A percentile compares a stretch with the other conserved stretches of the same genome.
These are phyloP conservation scores for Ophiostoma novo-ulmi DNA, from an alignment of 2,329 filamentous ascomycete species.

Conservation along the genomic window DNA sequence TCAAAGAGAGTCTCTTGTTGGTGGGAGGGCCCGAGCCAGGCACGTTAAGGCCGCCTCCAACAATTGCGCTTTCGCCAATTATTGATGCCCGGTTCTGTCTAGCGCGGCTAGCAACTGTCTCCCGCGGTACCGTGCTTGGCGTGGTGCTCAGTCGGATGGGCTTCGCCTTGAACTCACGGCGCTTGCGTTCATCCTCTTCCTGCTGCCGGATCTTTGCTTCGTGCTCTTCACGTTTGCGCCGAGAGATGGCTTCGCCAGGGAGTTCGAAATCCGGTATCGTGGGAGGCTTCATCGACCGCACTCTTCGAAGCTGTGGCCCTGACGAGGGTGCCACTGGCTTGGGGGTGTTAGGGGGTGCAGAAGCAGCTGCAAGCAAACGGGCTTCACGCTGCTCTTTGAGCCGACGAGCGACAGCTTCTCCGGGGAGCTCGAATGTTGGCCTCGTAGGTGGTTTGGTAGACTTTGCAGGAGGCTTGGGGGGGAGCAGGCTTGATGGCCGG, in stretches of 20 bases:
- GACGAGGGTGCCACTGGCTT: slow-evolving; percentile 23
- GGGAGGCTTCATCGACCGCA: slow-evolving; percentile 43
- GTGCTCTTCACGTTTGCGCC: slow-evolving; percentile 51
- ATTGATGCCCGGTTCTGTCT: slow-evolving; percentile 42
- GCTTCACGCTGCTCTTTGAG: slow-evolving; percentile 56
- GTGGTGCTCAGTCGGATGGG: slow-evolving; percentile 47
- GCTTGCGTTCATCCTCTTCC: slow-evolving; percentile 56
- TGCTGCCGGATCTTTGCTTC: slow-evolving; percentile 52
- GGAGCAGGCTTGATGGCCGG: slow-evolving; percentile 41
- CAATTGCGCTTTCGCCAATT: neutral
- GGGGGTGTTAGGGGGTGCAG: slow-evolving; percentile 23
- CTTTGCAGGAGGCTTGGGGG: slow-evolving; percentile 45
- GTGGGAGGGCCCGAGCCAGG: slow-evolving; percentile 14
- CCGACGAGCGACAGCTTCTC: slow-evolving; percentile 55
- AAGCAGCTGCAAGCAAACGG: slow-evolving; percentile 37
- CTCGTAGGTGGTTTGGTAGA: slow-evolving; percentile 52
- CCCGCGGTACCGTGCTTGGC: slow-evolving; percentile 45
- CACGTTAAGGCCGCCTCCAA: slow-evolving; percentile 9
- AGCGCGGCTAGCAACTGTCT: slow-evolving; percentile 54
- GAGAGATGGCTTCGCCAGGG: slow-evolving; percentile 56
- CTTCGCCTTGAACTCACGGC: slow-evolving; percentile 59
- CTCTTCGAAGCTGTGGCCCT: slow-evolving; percentile 40
- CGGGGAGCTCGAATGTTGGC: slow-evolving; percentile 57
- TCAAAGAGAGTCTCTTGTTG: slow-evolving; percentile 33
- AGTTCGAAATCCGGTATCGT: slow-evolving; percentile 57